Conservation (phyloP, 192 early-diverging fungal genomes). For the Coemansia sp. region DNA sequence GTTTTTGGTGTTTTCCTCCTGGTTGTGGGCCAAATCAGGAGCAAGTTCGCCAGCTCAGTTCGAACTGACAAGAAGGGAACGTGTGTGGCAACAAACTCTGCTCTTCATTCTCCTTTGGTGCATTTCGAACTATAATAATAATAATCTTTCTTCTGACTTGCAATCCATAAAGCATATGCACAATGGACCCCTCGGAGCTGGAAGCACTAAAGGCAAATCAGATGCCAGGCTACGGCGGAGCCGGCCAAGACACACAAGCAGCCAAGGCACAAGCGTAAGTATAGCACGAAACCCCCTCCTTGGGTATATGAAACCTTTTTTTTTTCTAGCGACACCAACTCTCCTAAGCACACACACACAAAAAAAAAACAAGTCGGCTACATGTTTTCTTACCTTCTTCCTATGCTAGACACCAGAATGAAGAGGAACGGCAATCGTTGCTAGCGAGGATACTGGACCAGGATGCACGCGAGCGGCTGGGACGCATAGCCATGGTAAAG, state of each 20-base stretch:
- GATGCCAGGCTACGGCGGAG: neutral
- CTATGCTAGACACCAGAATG: conserved; percentile 53
- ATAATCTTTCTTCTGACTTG: neutral
- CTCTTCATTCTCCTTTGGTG: too few relatives aligned
- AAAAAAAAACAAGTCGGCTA: neutral
- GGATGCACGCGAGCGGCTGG: conserved; percentile 78
- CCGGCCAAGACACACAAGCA: conserved; percentile 1
- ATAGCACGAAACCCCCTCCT: neutral
- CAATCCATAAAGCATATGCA: neutral
- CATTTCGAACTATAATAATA: neutral
- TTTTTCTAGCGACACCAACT: too few relatives aligned
- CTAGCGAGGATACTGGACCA: conserved; percentile 79
- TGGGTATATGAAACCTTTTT: too few relatives aligned
- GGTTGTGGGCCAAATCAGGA: conserved; percentile 2
- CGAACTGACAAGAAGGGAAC: too few relatives aligned
- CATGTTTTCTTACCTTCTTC: neutral
- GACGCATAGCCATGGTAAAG: conserved; percentile 90
- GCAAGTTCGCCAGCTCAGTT: neutral
- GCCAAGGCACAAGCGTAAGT: conserved; percentile 12
- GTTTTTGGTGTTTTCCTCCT: neutral
- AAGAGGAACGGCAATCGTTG: conserved; percentile 82
- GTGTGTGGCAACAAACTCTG: too few relatives aligned
- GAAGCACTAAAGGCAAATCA: conserved; percentile 24
- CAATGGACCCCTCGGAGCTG: conserved; percentile 28
- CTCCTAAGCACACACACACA: too few relatives aligned